These are phyloP conservation scores for Saccharomycopsis fermentans DNA, from an alignment of 805 yeast genomes.

Conservation along the genomic window DNA sequence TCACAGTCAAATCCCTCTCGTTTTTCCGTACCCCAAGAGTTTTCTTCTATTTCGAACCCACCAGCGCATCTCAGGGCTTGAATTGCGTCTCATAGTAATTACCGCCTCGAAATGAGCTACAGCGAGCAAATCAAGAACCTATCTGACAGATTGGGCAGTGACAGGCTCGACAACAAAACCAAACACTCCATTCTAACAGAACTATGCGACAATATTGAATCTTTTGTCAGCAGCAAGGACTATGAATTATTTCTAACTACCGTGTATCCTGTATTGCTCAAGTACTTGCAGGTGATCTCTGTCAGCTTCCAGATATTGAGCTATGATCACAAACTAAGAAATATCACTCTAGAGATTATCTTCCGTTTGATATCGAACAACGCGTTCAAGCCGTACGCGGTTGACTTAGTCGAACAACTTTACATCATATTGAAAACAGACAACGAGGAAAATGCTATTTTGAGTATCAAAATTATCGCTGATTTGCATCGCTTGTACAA, in stretches of 20 bases:
- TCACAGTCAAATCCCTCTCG: no score
- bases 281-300: conserved; percentile 56
- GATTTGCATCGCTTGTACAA: conserved; percentile 80
- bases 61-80: no score
- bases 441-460: conserved; percentile 91
- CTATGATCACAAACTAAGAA: conserved; percentile 68
- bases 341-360: conserved; percentile 65
- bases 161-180: conserved; percentile 44
- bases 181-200: conserved; percentile 70
- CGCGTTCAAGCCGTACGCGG: conserved; percentile 60
- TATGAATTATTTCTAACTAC: conserved; percentile 65
- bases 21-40: no score
- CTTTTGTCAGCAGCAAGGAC: conserved; percentile 70
- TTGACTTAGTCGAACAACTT: conserved; percentile 47
- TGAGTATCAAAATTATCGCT: conserved; percentile 80
- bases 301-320: conserved; percentile 56
- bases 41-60: no score
- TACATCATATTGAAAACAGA: conserved; percentile 60
- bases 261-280: conserved; percentile 59
- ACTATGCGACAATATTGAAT: conserved; percentile 76
- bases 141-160: conserved; percentile 49
- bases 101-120: conserved; percentile 29
- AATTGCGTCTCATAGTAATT: no score
- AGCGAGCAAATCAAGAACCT: conserved; percentile 53
- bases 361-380: conserved; percentile 79